These are phyloP conservation scores for Cladosporium sp. DNA, from an alignment of 2,329 filamentous ascomycete species.

Conservation along the genomic window DNA sequence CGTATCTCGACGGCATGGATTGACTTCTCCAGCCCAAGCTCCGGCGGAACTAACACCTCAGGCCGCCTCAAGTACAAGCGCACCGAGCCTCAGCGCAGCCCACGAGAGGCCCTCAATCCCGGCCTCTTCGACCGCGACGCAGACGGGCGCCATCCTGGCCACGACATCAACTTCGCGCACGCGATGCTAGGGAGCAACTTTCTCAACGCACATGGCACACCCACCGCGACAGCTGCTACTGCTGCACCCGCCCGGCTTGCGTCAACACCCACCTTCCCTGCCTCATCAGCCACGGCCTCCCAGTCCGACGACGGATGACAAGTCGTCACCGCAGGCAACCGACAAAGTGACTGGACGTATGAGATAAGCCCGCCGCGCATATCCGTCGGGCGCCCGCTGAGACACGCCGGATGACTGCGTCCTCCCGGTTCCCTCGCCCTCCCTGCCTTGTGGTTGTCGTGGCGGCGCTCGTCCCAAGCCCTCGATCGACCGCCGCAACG, in stretches of 20 bases:
- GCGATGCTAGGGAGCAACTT: slow-evolving; percentile 1
- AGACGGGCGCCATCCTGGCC: not conserved
- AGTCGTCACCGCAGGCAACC: no score
- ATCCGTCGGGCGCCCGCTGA: not conserved
- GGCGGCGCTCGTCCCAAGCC: no score
- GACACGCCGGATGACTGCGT: no score
- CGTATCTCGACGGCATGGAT: slow-evolving; percentile 17
- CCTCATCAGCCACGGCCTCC: no score
- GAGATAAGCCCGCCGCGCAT: not conserved
- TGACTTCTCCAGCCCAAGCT: slow-evolving; percentile 16
- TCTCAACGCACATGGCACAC: not conserved
- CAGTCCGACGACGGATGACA: no score
- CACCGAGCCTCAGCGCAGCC: not conserved
- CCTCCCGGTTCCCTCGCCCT: no score
- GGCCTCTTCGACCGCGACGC: not conserved
- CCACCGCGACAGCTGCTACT: not conserved
- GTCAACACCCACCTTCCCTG: not conserved
- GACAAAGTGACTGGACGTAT: not conserved
- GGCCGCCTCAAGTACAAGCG: slow-evolving; percentile 9
- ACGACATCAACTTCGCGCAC: slow-evolving; percentile 2
- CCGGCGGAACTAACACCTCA: not conserved
- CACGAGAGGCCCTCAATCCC: slow-evolving; percentile 5
- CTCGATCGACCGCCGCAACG: no score
- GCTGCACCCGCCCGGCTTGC: not conserved
- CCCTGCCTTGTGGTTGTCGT: no score